Evolutionary conservation across 495 filamentous ascomycete genomes (phyloP).

Genomic region (Cladorrhinum samala): DNA sequence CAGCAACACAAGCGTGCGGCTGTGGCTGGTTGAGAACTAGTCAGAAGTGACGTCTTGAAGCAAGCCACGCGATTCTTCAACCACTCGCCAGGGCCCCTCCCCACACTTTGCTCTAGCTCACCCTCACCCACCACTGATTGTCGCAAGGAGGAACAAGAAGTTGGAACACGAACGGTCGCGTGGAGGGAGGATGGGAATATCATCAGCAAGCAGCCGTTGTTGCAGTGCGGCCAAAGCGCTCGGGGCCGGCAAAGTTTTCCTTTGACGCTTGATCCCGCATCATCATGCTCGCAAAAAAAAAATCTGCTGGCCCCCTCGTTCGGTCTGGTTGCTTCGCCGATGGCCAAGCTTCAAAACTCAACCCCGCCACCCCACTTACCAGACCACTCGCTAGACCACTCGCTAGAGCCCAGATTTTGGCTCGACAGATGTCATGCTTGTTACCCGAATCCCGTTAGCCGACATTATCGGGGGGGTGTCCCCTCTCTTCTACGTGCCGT

Average conservation of each 20-base stretch:
- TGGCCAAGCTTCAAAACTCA: conserved; percentile 6
- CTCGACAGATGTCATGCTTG: conserved; percentile 21
- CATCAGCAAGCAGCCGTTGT: background rate
- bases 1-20: no score
- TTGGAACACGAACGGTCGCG: background rate
- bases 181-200: background rate
- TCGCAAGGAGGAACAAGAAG: background rate
- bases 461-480: conserved; percentile 1
- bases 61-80: no score
- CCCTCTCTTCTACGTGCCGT: background rate
- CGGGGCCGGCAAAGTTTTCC: background rate
- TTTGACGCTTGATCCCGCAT: conserved; percentile 9
- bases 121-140: background rate
- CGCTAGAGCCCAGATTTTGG: conserved; percentile 2
- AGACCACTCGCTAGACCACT: conserved; percentile 7
- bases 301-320: conserved; percentile 5
- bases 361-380: conserved; percentile 32
- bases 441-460: conserved; percentile 13
- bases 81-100: background rate
- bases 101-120: background rate
- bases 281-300: background rate
- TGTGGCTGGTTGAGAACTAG: no score
- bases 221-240: conserved; percentile 5
- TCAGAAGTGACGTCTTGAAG: no score
- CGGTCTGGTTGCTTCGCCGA: no score